These are phyloP conservation scores for Zygotorulaspora mrakii DNA, from an alignment of 1,139 yeast genomes.

Conservation along the genomic window DNA sequence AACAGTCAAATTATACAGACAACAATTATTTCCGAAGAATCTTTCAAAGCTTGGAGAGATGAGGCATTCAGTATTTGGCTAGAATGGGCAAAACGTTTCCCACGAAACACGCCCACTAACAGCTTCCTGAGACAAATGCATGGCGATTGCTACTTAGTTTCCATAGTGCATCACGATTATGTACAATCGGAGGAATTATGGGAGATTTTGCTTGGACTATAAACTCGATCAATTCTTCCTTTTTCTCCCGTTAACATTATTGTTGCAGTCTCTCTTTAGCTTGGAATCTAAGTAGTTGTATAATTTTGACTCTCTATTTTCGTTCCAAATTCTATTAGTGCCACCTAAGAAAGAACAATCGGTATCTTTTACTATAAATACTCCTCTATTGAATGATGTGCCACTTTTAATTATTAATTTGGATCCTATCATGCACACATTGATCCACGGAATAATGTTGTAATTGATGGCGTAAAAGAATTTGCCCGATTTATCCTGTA, in stretches of 20 bases:
- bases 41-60: constrained; percentile 89
- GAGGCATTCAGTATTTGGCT: constrained; percentile 89
- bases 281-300: constrained; percentile 29
- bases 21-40: constrained; percentile 81
- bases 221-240: constrained; percentile 12
- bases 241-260: constrained; percentile 14
- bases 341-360: constrained; percentile 31
- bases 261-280: constrained; percentile 19
- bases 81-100: constrained; percentile 85
- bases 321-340: constrained; percentile 33
- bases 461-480: constrained; percentile 40
- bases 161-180: constrained; percentile 82
- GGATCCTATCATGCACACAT: constrained; percentile 31
- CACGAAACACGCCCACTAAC: constrained; percentile 44
- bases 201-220: constrained; percentile 48
- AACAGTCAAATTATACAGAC: constrained; percentile 82
- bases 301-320: constrained; percentile 30
- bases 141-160: constrained; percentile 66
- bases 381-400: constrained; percentile 30
- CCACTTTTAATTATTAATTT: constrained; percentile 30
- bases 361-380: constrained; percentile 26
- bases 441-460: constrained; percentile 27
- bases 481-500: constrained; percentile 40
- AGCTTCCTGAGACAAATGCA: constrained; percentile 58
- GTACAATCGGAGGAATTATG: constrained; percentile 73